Conservation (phyloP, 345 rosid species). For the Cardiospermum halicacabum region DNA sequence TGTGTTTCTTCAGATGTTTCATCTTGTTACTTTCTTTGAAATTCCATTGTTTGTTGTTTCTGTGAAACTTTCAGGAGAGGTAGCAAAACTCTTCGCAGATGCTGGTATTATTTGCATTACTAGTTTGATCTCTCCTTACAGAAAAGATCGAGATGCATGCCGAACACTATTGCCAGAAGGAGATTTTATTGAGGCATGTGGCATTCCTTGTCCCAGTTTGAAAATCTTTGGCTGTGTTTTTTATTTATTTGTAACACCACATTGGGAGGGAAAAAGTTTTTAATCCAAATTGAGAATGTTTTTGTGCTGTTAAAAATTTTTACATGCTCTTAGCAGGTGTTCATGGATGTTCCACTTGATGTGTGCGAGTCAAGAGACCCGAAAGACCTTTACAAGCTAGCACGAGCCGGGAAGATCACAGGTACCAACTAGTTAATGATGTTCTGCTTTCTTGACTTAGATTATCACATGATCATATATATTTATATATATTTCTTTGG, state of each 20-base stretch:
- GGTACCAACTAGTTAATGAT: conserved; percentile 31
- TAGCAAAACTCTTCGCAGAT: conserved; percentile 81
- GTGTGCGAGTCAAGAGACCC: conserved; percentile 84
- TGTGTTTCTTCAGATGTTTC: neutral
- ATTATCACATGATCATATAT: neutral
- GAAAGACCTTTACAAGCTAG: conserved; percentile 85
- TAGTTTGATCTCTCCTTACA: conserved; percentile 83
- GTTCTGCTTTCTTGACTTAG: neutral
- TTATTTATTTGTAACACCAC: neutral
- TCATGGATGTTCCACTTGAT: conserved; percentile 66
- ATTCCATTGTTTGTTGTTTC: conserved; percentile 5
- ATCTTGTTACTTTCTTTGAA: conserved; percentile 2
- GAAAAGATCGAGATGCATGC: conserved; percentile 62
- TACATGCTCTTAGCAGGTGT: conserved; percentile 39
- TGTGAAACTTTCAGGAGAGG: conserved; percentile 64
- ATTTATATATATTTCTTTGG: neutral
- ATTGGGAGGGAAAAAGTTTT: neutral
- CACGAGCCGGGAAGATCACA: conserved; percentile 82
- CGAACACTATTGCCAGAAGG: conserved; percentile 68
- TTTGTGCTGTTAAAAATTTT: conserved; percentile 10
- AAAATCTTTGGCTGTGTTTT: neutral
- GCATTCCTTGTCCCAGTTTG: conserved; percentile 4
- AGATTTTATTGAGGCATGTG: conserved; percentile 66
- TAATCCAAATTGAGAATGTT: neutral
- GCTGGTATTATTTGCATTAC: conserved; percentile 82